Conservation (phyloP, 352 stramenopile species). For the Phytophthora tubulina region DNA sequence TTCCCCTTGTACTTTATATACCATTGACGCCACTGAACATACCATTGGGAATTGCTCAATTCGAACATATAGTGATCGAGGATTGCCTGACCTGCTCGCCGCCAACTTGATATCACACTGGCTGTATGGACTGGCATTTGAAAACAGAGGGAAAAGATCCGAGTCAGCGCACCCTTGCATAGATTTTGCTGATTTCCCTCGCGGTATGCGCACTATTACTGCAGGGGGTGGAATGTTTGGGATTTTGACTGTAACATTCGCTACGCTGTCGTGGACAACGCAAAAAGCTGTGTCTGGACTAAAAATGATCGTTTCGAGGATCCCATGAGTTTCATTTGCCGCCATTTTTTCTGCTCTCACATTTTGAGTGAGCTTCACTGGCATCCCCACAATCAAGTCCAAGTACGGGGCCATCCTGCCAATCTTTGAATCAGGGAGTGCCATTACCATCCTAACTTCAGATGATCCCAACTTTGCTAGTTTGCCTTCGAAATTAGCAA, state of each 20-base stretch:
- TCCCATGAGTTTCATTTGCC: constrained; percentile 15
- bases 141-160: constrained; percentile 8
- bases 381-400: constrained; percentile 3
- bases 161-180: neutral
- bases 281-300: neutral
- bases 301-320: neutral
- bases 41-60: too few relatives aligned
- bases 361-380: neutral
- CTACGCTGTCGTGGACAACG: neutral
- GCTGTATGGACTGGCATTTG: neutral
- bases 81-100: neutral
- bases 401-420: neutral
- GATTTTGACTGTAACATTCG: constrained; percentile 1
- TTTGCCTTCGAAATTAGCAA: constrained; percentile 9
- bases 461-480: neutral
- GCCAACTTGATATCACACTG: neutral
- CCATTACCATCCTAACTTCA: neutral
- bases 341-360: neutral
- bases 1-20: constrained; percentile 10
- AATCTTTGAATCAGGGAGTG: constrained; percentile 1
- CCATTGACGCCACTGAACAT: neutral
- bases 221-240: neutral
- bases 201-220: neutral
- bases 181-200: neutral
- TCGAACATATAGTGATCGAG: constrained; percentile 1